Evolutionary conservation across 345 rosid genomes (phyloP).

Genomic region (Dovyalis caffra): DNA sequence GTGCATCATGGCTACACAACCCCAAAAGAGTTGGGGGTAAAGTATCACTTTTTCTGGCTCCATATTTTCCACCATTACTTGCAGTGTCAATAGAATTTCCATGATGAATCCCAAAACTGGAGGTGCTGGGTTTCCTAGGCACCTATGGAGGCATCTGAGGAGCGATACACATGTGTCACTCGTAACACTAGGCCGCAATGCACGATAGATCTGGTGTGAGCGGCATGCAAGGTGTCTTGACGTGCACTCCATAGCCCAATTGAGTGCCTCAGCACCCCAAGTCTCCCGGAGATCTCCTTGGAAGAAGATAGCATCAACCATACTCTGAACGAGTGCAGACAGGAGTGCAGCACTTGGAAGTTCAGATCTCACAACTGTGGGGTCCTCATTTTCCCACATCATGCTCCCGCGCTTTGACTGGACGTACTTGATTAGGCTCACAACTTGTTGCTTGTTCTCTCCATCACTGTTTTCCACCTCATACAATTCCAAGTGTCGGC

Average conservation of each 20-base stretch:
- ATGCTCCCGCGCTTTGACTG: constrained; percentile 98
- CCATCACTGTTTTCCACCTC: constrained; percentile 95
- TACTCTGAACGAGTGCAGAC: constrained; percentile 96
- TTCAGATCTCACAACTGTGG: constrained; percentile 73
- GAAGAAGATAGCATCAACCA: constrained; percentile 99
- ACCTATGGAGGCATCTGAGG: constrained; percentile 93
- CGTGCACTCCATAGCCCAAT: constrained; percentile 99
- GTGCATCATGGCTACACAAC: constrained; percentile 99
- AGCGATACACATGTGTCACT: constrained; percentile 92
- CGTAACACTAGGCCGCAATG: constrained; percentile 86
- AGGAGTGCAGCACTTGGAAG: constrained; percentile 96
- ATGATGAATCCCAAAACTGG: constrained; percentile 92
- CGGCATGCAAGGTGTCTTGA: constrained; percentile 99
- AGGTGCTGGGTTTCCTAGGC: constrained; percentile 93
- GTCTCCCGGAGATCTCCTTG: constrained; percentile 99
- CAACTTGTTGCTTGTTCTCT: constrained; percentile 96
- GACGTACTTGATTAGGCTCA: constrained; percentile 92
- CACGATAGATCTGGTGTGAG: constrained; percentile 98
- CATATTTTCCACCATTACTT: constrained; percentile 99
- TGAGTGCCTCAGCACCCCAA: constrained; percentile 97
- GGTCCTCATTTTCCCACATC: constrained; percentile 99
- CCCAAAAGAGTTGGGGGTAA: constrained; percentile 98
- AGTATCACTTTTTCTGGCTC: constrained; percentile 98
- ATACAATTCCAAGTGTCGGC: constrained; percentile 95
- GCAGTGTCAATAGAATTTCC: constrained; percentile 91